Conservation (phyloP, 805 yeast species). For the Torulaspora delbrueckii region DNA sequence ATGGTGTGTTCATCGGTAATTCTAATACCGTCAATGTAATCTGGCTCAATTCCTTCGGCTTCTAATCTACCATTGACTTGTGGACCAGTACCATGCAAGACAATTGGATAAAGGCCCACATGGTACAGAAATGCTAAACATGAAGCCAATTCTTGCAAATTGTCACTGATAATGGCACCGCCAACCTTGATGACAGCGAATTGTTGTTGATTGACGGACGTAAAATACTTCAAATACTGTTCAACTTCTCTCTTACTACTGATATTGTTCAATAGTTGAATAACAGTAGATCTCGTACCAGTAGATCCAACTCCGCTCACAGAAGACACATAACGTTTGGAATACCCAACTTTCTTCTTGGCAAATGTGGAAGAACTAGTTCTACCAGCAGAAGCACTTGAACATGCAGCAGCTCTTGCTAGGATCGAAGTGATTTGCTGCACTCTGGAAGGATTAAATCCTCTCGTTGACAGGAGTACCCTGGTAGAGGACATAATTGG, state of each 20-base stretch:
- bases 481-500: constrained; percentile 27
- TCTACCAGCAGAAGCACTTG: constrained; percentile 4
- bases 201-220: constrained; percentile 93
- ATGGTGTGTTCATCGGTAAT: constrained; percentile 92
- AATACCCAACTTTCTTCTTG: constrained; percentile 28
- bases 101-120: constrained; percentile 95
- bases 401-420: constrained; percentile 16
- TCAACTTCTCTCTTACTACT: constrained; percentile 98
- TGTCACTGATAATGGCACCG: constrained; percentile 97
- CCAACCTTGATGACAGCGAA: constrained; percentile 99
- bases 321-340: constrained; percentile 25
- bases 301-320: constrained; percentile 28
- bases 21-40: constrained; percentile 92
- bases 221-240: constrained; percentile 92
- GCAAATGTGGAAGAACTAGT: constrained; percentile 15
- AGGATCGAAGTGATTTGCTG: constrained; percentile 19
- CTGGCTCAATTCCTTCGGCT: constrained; percentile 91
- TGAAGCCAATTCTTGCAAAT: constrained; percentile 87
- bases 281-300: constrained; percentile 85
- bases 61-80: constrained; percentile 93
- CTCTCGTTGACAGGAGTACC: constrained; percentile 27
- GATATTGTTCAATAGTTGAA: constrained; percentile 89
- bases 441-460: constrained; percentile 20
- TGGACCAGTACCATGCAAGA: constrained; percentile 98
- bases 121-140: constrained; percentile 95